These are phyloP conservation scores for Aspergillus tubingensis DNA, from an alignment of 2,329 filamentous ascomycete species.

Conservation along the genomic window DNA sequence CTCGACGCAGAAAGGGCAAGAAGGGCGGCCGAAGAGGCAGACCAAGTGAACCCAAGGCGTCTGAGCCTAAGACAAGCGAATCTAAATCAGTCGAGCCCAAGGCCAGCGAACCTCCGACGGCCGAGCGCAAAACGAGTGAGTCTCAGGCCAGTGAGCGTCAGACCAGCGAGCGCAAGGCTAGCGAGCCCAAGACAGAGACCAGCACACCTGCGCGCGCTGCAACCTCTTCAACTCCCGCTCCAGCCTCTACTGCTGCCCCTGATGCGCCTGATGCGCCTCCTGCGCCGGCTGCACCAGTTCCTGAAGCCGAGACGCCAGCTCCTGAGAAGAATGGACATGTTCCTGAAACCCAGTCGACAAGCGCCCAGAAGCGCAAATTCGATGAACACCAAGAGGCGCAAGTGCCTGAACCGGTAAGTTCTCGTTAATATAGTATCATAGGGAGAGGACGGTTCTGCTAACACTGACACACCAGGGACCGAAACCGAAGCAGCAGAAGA, in stretches of 20 bases:
- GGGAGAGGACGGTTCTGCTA: slow-evolving; percentile 21
- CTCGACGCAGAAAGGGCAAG: slow-evolving; percentile 58
- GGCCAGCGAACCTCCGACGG: neutral
- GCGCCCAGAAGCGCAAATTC: slow-evolving; percentile 48
- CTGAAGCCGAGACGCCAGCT: slow-evolving; percentile 19
- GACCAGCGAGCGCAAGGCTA: neutral
- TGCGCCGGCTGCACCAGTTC: slow-evolving; percentile 17
- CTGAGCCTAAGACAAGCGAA: slow-evolving; percentile 53
- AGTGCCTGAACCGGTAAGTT: slow-evolving; percentile 35
- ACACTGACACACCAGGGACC: slow-evolving; percentile 37
- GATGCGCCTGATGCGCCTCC: slow-evolving; percentile 10
- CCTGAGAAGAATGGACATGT: slow-evolving; percentile 33
- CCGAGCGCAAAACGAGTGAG: neutral
- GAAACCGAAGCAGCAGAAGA: slow-evolving; percentile 44
- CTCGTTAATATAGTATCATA: neutral
- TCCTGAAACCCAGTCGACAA: slow-evolving; percentile 26
- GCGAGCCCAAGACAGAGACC: slow-evolving; percentile 56
- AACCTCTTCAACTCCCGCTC: slow-evolving; percentile 21
- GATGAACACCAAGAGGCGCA: slow-evolving; percentile 39
- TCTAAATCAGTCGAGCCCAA: neutral
- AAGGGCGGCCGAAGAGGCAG: slow-evolving; percentile 60
- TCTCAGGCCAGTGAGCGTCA: neutral
- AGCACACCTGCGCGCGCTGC: slow-evolving; percentile 40
- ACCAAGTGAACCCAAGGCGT: slow-evolving; percentile 63
- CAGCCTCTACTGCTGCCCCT: slow-evolving; percentile 28